A percentile compares a stretch with the other conserved stretches of the same genome.
These are phyloP conservation scores for Aplosporella prunicola DNA, from an alignment of 2,329 filamentous ascomycete species.

Conservation along the genomic window DNA sequence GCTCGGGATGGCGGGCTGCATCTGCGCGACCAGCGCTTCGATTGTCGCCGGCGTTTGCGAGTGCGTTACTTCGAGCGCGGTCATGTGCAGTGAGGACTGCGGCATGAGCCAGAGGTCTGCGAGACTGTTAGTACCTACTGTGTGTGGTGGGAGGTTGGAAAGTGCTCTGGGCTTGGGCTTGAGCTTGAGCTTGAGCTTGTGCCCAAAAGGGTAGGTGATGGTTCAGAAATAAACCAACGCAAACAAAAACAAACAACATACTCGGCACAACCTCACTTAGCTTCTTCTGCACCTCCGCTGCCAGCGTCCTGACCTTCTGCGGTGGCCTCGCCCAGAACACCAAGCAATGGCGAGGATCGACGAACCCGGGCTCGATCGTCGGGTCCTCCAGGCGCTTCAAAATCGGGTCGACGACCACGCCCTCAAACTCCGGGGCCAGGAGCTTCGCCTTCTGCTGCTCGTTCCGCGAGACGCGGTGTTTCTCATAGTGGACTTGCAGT, in stretches of 20 bases:
- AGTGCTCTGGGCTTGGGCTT: too few species aligned
- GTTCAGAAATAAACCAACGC: not conserved
- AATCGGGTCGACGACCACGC: conserved; percentile 67
- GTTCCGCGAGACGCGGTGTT: conserved; percentile 68
- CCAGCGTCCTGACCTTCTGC: conserved; percentile 56
- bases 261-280: conserved; percentile 58
- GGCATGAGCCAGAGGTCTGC: conserved; percentile 83
- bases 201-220: not conserved
- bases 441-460: conserved; percentile 66
- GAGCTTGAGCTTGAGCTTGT: too few species aligned
- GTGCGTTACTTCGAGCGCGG: conserved; percentile 74
- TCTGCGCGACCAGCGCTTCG: conserved; percentile 46
- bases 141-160: not conserved
- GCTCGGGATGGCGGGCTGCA: conserved; percentile 47
- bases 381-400: conserved; percentile 60
- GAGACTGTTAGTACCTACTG: conserved; percentile 9
- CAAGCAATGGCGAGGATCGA: conserved; percentile 70
- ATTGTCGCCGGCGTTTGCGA: conserved; percentile 64
- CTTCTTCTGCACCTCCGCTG: conserved; percentile 58
- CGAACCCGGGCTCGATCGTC: conserved; percentile 55
- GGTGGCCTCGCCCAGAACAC: conserved; percentile 85
- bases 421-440: conserved; percentile 55
- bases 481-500: conserved; percentile 63
- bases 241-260: conserved; percentile 28
- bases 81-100: conserved; percentile 68